These are phyloP conservation scores for Boletus insuetus DNA, from an alignment of 768 basidiomycete species.

Conservation along the genomic window DNA sequence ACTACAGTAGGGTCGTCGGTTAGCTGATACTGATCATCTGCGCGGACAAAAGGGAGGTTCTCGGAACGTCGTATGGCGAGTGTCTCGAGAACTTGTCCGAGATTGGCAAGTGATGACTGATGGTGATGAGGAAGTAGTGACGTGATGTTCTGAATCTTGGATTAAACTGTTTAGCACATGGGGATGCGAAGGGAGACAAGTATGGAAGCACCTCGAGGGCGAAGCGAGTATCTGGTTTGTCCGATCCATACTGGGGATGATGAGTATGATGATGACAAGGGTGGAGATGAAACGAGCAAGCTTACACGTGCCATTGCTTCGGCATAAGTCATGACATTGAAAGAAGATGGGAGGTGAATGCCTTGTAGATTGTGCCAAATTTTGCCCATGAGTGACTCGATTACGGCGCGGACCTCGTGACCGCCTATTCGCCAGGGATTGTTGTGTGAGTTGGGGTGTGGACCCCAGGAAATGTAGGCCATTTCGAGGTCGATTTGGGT, in stretches of 20 bases:
- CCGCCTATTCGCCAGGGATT: slow-evolving; percentile 85
- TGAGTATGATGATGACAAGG: slow-evolving; percentile 17
- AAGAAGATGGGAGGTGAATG: slow-evolving; percentile 55
- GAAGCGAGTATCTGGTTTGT: slow-evolving; percentile 93
- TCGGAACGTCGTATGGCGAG: slow-evolving; percentile 33
- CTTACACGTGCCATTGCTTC: slow-evolving; percentile 88
- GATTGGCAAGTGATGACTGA: slow-evolving; percentile 21
- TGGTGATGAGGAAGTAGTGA: slow-evolving; percentile 28
- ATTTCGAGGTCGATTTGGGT: slow-evolving; percentile 97
- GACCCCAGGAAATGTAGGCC: slow-evolving; percentile 88
- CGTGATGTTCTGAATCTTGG: slow-evolving; percentile 36
- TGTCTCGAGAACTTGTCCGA: slow-evolving; percentile 31
- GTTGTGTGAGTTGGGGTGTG: slow-evolving; percentile 10
- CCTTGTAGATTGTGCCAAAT: slow-evolving; percentile 77
- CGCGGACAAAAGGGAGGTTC: slow-evolving; percentile 26
- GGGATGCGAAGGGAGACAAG: neutral
- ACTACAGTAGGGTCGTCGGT: slow-evolving; percentile 27
- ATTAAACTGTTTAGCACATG: slow-evolving; percentile 9
- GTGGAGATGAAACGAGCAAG: slow-evolving; percentile 10
- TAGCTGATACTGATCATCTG: slow-evolving; percentile 16
- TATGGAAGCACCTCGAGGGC: slow-evolving; percentile 67
- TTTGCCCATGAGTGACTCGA: slow-evolving; percentile 69
- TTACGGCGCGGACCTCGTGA: slow-evolving; percentile 70
- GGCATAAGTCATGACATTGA: slow-evolving; percentile 83
- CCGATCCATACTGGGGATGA: slow-evolving; percentile 76